A percentile compares a stretch with the other conserved stretches of the same genome.
Conservation (phyloP, 139 green algal species). For the Volvox africanus region DNA sequence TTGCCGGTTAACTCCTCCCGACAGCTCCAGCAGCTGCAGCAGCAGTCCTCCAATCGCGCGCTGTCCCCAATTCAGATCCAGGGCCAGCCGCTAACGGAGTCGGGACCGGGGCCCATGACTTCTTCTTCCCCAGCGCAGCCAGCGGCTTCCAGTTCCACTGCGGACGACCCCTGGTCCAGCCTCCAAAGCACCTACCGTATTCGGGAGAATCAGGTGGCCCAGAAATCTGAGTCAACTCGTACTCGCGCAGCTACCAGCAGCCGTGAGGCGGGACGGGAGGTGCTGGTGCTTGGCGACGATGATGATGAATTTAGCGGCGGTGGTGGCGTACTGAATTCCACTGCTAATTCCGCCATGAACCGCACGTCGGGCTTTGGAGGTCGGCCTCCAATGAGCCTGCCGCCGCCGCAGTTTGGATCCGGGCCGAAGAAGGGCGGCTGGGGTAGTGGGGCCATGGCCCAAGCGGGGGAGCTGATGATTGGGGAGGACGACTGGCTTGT, state of each 20-base stretch:
- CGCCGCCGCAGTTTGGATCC: not conserved
- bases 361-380: not conserved
- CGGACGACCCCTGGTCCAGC: slow-evolving; percentile 30
- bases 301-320: not conserved
- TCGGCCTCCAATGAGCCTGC: not conserved
- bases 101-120: not conserved
- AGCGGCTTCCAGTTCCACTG: not conserved
- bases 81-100: not conserved
- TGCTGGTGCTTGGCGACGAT: slow-evolving; percentile 42
- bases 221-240: not conserved
- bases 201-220: not conserved
- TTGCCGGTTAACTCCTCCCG: not conserved
- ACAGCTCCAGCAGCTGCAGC: not conserved
- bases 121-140: not conserved
- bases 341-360: slow-evolving; percentile 1
- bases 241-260: not conserved
- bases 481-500: slow-evolving; percentile 50
- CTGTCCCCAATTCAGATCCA: not conserved
- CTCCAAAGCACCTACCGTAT: slow-evolving; percentile 39
- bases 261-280: not conserved
- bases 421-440: slow-evolving; percentile 35
- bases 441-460: slow-evolving; percentile 24
- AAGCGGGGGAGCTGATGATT: slow-evolving; percentile 33
- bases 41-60: not conserved
- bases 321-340: not conserved